Conservation (phyloP, 306 rosid genomes). For the Mimosa pudica region DNA sequence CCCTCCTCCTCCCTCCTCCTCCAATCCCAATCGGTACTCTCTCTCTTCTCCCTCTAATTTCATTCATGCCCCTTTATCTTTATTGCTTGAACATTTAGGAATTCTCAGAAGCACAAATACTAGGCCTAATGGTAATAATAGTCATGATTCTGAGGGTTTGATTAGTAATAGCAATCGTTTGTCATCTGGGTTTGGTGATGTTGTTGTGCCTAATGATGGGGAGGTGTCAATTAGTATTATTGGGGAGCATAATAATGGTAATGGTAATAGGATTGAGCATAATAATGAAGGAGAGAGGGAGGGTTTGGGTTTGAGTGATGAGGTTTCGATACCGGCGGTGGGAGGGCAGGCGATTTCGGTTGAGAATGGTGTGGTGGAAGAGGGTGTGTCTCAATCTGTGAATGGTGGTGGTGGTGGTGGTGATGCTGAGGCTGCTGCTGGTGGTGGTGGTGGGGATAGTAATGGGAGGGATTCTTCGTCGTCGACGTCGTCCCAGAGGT, state of each 20-base stretch:
- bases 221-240: constrained; percentile 92
- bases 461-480: constrained; percentile 86
- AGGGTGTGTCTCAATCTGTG: constrained; percentile 50
- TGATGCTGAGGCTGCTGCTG: constrained; percentile 55
- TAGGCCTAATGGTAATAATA: constrained; percentile 47
- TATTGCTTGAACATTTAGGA: constrained; percentile 75
- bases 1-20: constrained; percentile 39
- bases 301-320: constrained; percentile 37
- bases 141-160: constrained; percentile 49
- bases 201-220: constrained; percentile 47
- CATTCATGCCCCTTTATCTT: constrained; percentile 79
- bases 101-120: constrained; percentile 47
- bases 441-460: constrained; percentile 38
- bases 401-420: constrained; percentile 39
- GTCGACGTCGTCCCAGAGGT: constrained; percentile 92
- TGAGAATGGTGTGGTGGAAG: constrained; percentile 47
- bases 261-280: constrained; percentile 31
- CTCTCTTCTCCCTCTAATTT: constrained; percentile 61
- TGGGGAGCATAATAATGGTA: constrained; percentile 47
- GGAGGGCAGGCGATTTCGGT: constrained; percentile 22
- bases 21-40: constrained; percentile 63
- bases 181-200: constrained; percentile 41
- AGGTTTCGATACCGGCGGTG: constrained; percentile 26
- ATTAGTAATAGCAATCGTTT: constrained; percentile 36
- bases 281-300: constrained; percentile 62